A percentile compares a stretch with the other conserved stretches of the same genome.
These are phyloP conservation scores for Ochromonas danica DNA, from an alignment of 108 stramenopile species.

Conservation along the genomic window DNA sequence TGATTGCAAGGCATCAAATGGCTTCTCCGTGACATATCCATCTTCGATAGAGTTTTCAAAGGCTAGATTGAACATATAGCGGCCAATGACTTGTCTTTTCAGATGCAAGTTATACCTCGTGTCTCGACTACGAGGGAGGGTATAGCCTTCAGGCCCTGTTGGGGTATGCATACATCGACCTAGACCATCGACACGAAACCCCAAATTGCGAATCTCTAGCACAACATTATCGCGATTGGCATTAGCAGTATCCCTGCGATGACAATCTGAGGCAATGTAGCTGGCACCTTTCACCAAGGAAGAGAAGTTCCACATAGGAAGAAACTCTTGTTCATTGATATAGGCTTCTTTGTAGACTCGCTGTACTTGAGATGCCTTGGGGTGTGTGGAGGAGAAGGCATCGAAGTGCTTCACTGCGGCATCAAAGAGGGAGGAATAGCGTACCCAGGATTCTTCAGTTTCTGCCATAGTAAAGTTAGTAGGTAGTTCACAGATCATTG, in stretches of 20 bases:
- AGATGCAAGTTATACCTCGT: conserved; percentile 5
- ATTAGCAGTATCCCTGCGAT: conserved; percentile 7
- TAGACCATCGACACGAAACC: conserved; percentile 19
- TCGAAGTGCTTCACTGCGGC: neutral
- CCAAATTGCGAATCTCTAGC: neutral
- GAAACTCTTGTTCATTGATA: neutral
- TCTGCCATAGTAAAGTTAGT: conserved; percentile 6
- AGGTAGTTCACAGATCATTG: neutral
- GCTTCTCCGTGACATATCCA: conserved; percentile 29
- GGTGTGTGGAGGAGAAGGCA: neutral
- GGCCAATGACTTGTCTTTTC: neutral
- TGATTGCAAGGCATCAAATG: conserved; percentile 7
- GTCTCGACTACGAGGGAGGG: neutral
- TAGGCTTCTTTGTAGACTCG: neutral
- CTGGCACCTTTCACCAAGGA: neutral
- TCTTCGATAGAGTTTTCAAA: conserved; percentile 24
- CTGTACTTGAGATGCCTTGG: neutral
- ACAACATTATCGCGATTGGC: conserved; percentile 10
- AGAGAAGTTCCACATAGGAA: conserved; percentile 5
- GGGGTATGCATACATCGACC: conserved; percentile 21
- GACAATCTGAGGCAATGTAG: conserved; percentile 5
- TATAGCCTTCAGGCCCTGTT: conserved; percentile 1
- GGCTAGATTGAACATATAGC: conserved; percentile 3
- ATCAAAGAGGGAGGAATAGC: neutral
- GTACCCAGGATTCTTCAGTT: neutral